Conservation (phyloP, 306 rosid species). For the Quillaja saponaria region DNA sequence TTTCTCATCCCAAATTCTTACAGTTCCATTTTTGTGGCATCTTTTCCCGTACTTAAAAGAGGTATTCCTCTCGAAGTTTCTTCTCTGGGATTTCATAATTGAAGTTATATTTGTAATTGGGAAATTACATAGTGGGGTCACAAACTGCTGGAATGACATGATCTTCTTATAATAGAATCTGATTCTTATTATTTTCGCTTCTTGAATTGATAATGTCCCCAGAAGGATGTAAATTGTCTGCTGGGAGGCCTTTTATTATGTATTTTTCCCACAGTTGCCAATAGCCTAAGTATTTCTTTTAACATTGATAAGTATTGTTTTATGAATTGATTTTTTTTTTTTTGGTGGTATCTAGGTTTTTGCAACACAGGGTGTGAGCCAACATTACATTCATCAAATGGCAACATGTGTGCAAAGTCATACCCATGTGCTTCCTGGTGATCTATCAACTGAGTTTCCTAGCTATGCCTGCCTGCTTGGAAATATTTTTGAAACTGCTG, state of each 20-base stretch:
- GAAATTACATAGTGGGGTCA: neutral
- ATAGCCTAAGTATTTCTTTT: conserved; percentile 8
- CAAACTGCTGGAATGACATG: conserved; percentile 13
- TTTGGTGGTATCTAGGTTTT: conserved; percentile 61
- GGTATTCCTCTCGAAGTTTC: conserved; percentile 44
- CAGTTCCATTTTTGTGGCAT: conserved; percentile 84
- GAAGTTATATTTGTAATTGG: neutral
- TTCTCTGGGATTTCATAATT: neutral
- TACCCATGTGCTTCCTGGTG: conserved; percentile 66
- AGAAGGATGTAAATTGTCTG: conserved; percentile 9
- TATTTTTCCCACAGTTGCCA: neutral
- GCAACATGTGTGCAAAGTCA: conserved; percentile 63
- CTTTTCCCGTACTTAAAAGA: conserved; percentile 69
- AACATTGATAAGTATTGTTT: conserved; percentile 11
- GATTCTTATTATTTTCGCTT: neutral
- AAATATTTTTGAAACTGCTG: conserved; percentile 80
- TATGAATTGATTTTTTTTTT: conserved; percentile 27
- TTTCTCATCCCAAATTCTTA: conserved; percentile 86
- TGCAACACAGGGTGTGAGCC: conserved; percentile 53
- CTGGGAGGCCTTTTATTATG: conserved; percentile 1
- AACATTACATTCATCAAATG: conserved; percentile 79
- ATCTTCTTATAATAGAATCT: neutral
- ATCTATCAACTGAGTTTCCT: conserved; percentile 73
- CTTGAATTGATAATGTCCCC: conserved; percentile 19
- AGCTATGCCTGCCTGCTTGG: conserved; percentile 96